Percentiles rank a stretch among this genome's conserved stretches.
Evolutionary conservation across 1,284 basidiomycete genomes (phyloP).

Genomic region (Rhodotorula sp.): DNA sequence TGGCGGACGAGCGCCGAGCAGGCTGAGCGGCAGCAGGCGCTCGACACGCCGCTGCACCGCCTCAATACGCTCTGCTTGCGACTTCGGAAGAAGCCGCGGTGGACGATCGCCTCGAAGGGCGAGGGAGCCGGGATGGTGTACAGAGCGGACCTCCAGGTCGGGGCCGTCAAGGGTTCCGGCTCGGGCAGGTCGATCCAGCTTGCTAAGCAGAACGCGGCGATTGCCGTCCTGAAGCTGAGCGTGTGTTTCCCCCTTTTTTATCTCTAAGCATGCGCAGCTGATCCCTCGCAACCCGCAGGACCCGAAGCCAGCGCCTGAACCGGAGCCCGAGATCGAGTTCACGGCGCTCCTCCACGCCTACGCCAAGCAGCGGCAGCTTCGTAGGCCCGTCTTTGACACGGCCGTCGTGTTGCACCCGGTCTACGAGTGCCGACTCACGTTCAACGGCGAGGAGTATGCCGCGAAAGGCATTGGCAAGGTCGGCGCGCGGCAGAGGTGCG

Average conservation of each 20-base stretch:
- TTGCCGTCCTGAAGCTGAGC: neutral
- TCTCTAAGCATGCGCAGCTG: neutral
- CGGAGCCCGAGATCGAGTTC: neutral
- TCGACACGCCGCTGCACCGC: neutral
- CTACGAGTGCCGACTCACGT: neutral
- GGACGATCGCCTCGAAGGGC: constrained; percentile 11
- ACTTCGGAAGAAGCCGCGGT: neutral
- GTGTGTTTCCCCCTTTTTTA: neutral
- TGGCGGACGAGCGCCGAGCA: neutral
- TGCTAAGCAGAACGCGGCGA: constrained; percentile 9
- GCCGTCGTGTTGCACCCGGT: neutral
- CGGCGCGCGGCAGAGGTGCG: neutral
- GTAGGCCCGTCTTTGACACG: neutral
- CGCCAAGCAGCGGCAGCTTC: too few species aligned
- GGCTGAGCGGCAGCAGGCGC: neutral
- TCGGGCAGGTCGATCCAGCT: neutral
- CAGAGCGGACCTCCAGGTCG: constrained; percentile 7
- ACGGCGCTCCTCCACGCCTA: neutral
- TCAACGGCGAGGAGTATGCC: neutral
- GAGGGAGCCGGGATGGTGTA: neutral
- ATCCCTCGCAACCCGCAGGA: neutral
- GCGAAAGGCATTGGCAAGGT: neutral
- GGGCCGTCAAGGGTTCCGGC: neutral
- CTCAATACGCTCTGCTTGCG: neutral
- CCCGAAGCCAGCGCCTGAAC: neutral